Conservation (phyloP, 2,329 filamentous ascomycete genomes). For the Ramularia endophylla region DNA sequence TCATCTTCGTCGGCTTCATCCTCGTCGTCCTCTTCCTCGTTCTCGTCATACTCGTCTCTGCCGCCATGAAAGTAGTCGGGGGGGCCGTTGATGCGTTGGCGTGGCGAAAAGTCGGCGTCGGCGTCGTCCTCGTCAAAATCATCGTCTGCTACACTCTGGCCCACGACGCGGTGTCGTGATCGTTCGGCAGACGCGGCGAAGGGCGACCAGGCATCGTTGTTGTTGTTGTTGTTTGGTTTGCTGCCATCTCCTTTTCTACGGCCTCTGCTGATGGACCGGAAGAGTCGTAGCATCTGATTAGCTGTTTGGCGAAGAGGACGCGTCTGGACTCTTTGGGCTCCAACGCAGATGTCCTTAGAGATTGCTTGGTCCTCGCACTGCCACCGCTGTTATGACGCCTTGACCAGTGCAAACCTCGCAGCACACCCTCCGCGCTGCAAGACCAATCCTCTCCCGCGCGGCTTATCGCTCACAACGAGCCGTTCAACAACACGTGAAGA, state of each 20-base stretch:
- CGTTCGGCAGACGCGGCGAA: slow-evolving; percentile 21
- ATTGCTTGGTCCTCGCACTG: too few relatives aligned
- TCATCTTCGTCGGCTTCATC: slow-evolving; percentile 40
- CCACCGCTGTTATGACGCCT: too few relatives aligned
- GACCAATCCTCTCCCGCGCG: background rate
- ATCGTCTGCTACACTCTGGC: slow-evolving; percentile 15
- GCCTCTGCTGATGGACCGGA: slow-evolving; percentile 21
- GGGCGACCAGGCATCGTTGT: slow-evolving; percentile 11
- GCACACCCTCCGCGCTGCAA: background rate
- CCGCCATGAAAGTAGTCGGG: slow-evolving; percentile 12
- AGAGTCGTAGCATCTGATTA: slow-evolving; percentile 19
- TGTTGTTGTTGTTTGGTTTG: slow-evolving; percentile 5
- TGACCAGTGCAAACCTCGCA: too few relatives aligned
- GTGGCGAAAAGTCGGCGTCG: slow-evolving; percentile 19
- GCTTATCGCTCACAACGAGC: too few relatives aligned
- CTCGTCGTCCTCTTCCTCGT: slow-evolving; percentile 35
- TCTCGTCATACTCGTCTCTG: slow-evolving; percentile 24
- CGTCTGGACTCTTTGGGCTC: too few relatives aligned
- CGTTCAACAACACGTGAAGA: too few relatives aligned
- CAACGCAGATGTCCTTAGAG: too few relatives aligned
- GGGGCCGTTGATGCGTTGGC: slow-evolving; percentile 7
- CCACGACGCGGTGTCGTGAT: slow-evolving; percentile 22
- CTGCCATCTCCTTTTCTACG: slow-evolving; percentile 11
- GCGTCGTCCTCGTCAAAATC: slow-evolving; percentile 17
- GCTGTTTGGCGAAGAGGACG: too few relatives aligned